phyloP scores from a whole-genome alignment of 805 yeast species.

The Barnettozyma populi region DNA sequence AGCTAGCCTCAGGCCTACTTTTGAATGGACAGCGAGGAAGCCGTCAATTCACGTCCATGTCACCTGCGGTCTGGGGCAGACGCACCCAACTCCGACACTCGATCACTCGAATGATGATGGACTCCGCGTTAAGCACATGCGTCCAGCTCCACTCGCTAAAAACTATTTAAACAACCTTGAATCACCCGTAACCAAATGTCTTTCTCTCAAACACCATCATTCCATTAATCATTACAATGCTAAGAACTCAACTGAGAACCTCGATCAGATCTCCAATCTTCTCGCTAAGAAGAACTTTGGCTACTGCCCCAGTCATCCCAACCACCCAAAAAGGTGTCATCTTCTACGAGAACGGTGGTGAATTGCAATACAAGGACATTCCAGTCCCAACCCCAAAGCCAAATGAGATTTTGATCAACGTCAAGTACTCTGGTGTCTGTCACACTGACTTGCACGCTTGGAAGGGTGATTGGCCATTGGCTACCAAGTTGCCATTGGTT shows the following conservation, averaged over 20 bases:
- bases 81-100: conserved; percentile 7
- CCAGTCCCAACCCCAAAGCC: conserved; percentile 59
- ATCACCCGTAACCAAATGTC: neutral
- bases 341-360: conserved; percentile 48
- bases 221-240: conserved; percentile 12
- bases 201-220: neutral
- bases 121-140: conserved; percentile 1
- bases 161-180: conserved; percentile 1
- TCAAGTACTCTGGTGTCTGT: conserved; percentile 70
- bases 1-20: no score
- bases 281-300: conserved; percentile 19
- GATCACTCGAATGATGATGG: conserved; percentile 2
- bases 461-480: conserved; percentile 39
- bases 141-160: neutral
- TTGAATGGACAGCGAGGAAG: no score
- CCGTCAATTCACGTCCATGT: neutral
- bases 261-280: conserved; percentile 18
- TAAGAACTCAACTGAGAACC: conserved; percentile 21
- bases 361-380: conserved; percentile 44
- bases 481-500: conserved; percentile 53
- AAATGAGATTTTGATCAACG: conserved; percentile 58
- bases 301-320: conserved; percentile 36
- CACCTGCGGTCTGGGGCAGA: neutral
- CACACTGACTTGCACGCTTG: conserved; percentile 71
- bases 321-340: conserved; percentile 46